Conservation (phyloP, 352 stramenopile genomes). For the Lagenidium giganteum region DNA sequence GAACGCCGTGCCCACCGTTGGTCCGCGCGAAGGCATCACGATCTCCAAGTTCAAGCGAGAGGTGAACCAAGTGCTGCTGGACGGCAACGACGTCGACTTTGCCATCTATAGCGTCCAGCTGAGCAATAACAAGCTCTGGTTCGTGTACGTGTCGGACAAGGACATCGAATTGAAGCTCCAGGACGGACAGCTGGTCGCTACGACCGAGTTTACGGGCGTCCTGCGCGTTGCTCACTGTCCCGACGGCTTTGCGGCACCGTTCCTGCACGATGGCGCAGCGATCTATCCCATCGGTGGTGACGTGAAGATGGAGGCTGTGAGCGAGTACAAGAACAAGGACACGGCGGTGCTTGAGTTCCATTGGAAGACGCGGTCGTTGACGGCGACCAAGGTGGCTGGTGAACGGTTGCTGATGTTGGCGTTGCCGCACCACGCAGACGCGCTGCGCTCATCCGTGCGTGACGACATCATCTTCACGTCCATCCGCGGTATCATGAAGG, state of each 20-base stretch:
- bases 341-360: conserved; percentile 40
- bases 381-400: background rate
- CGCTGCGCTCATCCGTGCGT: conserved; percentile 18
- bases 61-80: conserved; percentile 29
- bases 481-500: conserved; percentile 72
- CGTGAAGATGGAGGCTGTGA: conserved; percentile 39
- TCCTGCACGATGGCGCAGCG: conserved; percentile 48
- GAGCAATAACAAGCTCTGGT: conserved; percentile 64
- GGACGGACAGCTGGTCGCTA: conserved; percentile 28
- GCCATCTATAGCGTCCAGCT: conserved; percentile 42
- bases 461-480: conserved; percentile 50
- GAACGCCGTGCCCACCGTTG: conserved; percentile 42
- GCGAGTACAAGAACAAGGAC: conserved; percentile 7
- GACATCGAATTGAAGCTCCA: conserved; percentile 26
- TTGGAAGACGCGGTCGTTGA: conserved; percentile 59
- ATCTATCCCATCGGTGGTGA: conserved; percentile 55
- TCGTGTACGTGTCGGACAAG: conserved; percentile 52
- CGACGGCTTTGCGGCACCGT: conserved; percentile 28
- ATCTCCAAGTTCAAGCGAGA: conserved; percentile 47
- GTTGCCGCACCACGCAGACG: conserved; percentile 66
- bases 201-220: conserved; percentile 40
- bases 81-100: conserved; percentile 39
- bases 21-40: conserved; percentile 39
- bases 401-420: conserved; percentile 69
- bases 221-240: conserved; percentile 46